Percentiles rank a stretch among this genome's conserved stretches.
phyloP scores from a whole-genome alignment of 495 filamentous ascomycete species.

The Glarea lozoyensis region DNA sequence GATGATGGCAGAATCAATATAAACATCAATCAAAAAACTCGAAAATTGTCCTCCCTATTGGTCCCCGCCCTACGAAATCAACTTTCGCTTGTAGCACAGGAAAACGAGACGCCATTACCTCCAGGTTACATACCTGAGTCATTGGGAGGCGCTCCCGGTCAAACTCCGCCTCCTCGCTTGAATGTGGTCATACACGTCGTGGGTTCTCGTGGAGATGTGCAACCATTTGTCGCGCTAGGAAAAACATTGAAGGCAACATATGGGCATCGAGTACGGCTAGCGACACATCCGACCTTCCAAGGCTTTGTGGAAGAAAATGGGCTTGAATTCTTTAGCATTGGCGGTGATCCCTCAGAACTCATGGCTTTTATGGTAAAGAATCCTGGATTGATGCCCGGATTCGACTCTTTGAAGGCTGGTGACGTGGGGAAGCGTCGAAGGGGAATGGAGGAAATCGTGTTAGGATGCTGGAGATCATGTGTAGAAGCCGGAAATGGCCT shows the following conservation, averaged over 20 bases:
- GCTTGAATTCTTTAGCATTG: slow-evolving; percentile 72
- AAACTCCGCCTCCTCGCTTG: slow-evolving; percentile 46
- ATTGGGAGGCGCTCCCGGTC: slow-evolving; percentile 47
- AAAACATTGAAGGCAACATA: slow-evolving; percentile 50
- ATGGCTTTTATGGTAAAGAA: slow-evolving; percentile 90
- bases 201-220: slow-evolving; percentile 70
- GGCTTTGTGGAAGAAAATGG: slow-evolving; percentile 59
- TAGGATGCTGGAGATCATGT: slow-evolving; percentile 75
- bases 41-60: slow-evolving; percentile 54
- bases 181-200: slow-evolving; percentile 78
- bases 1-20: slow-evolving; percentile 67
- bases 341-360: slow-evolving; percentile 68
- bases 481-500: slow-evolving; percentile 47
- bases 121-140: slow-evolving; percentile 54
- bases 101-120: slow-evolving; percentile 32
- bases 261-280: slow-evolving; percentile 68
- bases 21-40: slow-evolving; percentile 58
- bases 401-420: slow-evolving; percentile 57
- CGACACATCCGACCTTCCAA: slow-evolving; percentile 66
- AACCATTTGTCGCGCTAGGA: slow-evolving; percentile 65
- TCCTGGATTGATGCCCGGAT: slow-evolving; percentile 65
- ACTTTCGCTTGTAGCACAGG: slow-evolving; percentile 34
- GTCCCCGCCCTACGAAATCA: slow-evolving; percentile 56
- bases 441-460: slow-evolving; percentile 60
- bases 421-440: slow-evolving; percentile 57